A percentile compares a stretch with the other conserved stretches of the same genome.
These are phyloP conservation scores for Crataegus laevigata DNA, from an alignment of 306 rosid genomes.

Conservation along the genomic window DNA sequence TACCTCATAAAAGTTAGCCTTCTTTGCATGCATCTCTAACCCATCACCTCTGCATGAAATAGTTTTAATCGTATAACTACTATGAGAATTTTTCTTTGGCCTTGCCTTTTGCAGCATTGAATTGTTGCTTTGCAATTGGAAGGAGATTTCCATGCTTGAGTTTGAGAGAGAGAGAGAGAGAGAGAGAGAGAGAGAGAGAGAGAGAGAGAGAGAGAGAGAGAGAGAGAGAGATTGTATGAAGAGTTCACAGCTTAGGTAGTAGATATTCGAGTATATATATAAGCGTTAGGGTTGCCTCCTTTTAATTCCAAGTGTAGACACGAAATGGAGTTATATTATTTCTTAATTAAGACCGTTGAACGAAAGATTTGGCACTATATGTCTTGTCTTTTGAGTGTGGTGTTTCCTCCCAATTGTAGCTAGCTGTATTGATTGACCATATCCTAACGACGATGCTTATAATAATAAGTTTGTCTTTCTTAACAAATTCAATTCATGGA, in stretches of 20 bases:
- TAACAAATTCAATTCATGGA: not conserved
- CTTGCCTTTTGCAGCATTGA: not conserved
- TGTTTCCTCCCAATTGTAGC: not conserved
- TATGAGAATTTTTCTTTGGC: not conserved
- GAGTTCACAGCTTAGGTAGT: not conserved
- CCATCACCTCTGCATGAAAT: conserved; percentile 9
- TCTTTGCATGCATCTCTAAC: not conserved
- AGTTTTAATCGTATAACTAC: not conserved
- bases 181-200: not conserved
- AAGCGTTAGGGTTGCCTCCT: not conserved
- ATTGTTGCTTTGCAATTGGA: conserved; percentile 16
- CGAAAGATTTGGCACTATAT: not conserved
- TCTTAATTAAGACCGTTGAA: not conserved
- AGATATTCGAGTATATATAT: not conserved
- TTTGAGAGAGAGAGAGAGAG: not conserved
- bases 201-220: not conserved
- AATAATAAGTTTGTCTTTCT: not conserved
- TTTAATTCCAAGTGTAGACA: not conserved
- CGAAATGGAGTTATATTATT: not conserved
- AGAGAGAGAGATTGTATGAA: not conserved
- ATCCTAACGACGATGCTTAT: not conserved
- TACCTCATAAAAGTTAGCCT: conserved; percentile 19
- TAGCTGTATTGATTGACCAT: not conserved
- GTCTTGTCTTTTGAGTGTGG: not conserved
- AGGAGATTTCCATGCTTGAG: conserved; percentile 13